Base-by-base conservation (phyloP, 768 basidiomycete genomes). In the Strobilomyces confusus region DNA sequence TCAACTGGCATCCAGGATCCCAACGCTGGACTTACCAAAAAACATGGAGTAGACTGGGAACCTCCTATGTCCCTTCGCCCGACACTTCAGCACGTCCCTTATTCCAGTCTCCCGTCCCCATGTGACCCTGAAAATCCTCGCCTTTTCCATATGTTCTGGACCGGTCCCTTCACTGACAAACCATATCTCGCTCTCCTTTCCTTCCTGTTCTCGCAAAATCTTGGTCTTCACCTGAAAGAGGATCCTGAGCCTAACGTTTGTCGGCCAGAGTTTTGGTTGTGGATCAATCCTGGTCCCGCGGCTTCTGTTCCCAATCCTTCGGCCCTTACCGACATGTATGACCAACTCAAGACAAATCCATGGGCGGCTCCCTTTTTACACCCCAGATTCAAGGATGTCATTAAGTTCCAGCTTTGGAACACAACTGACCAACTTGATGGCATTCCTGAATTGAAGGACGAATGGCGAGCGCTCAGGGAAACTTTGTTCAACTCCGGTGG, bases 61-160 rank as follows among this genome's bases (percentile, higher is more conserved):
- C 60, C 69, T 4, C 65, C 69, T 41, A 55, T 80, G 25, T 49
- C 63, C n/a, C 73, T 85, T 20, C 77, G 80, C 33, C 67, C 76
- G 8, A 75, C 82, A 5, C 67, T 79, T 14, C 69, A 74, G 30
- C 82, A 89, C 62, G 72, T 73, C 37, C 78, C 86, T 0, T 80
- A 81, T 58, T 77, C 83, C 20, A 78, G 79, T 49, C 77, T 82
- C 37, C 68, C 79, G 3, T 67, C 73, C 1, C 77, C 84, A 1
- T 99, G 97, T 70, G 92, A 97, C 63, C 79, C 86, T 0, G 86
- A 91, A 59, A 83, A 87, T 62, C 88, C 93, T 7, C 83, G 89
- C 33, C 72, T 98, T 30, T 98, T 95, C 77, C 97, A 99, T 72
- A 97, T 98, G 86, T 99, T 97, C 76, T 98, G 97, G 95, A 91